phyloP scores from a whole-genome alignment of 305 asterid genomes.

The Fraxinus nigra region DNA sequence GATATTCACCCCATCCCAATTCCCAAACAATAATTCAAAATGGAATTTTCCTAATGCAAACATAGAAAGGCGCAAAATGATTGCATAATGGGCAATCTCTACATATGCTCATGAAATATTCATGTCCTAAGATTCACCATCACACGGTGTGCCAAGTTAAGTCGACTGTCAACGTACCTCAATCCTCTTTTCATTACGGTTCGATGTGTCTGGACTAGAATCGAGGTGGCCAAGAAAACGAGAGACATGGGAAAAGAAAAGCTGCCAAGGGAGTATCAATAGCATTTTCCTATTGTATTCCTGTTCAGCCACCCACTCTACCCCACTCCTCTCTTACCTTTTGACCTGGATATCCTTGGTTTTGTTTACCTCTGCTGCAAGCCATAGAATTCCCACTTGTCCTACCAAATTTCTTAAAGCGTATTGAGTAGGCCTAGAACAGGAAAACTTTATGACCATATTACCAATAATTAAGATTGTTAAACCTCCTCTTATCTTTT shows the following conservation, averaged over 20 bases:
- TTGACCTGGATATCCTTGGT: neutral
- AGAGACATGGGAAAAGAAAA: neutral
- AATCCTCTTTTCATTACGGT: neutral
- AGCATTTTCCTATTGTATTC: neutral
- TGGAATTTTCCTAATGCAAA: neutral
- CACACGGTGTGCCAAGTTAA: neutral
- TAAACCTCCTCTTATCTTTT: slow-evolving; percentile 9
- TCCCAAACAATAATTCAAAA: neutral
- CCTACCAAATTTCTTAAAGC: neutral
- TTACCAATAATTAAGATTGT: slow-evolving; percentile 13
- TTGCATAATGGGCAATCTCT: neutral
- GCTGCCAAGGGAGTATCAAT: neutral
- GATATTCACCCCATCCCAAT: neutral
- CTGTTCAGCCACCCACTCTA: neutral
- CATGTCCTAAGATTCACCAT: neutral
- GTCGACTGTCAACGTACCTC: neutral
- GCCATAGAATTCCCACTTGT: neutral
- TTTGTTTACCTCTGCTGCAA: neutral
- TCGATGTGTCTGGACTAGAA: neutral
- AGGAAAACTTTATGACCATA: neutral
- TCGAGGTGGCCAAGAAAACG: neutral
- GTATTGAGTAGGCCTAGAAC: neutral
- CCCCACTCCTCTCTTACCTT: neutral
- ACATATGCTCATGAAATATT: neutral
- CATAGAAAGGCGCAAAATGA: neutral